Base-by-base conservation (phyloP, 2,329 filamentous ascomycete species). In the Fusarium mundagurra region DNA sequence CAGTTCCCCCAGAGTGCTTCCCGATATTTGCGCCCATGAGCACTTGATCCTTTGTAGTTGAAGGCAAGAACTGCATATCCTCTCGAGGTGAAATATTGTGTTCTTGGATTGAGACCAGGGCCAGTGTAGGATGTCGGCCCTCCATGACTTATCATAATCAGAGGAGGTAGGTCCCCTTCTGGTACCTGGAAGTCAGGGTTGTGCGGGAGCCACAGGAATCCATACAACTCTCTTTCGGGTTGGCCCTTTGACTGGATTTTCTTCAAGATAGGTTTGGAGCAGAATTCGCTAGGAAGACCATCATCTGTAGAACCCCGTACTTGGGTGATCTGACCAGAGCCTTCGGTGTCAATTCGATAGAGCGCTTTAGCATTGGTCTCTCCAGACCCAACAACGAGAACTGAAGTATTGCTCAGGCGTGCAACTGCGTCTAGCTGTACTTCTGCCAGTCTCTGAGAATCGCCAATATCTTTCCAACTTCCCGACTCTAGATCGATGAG, bases 71-170 rank as follows among this genome's bases (percentile, higher is more conserved):
- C 85, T 3, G 87, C 87, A 62, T 86, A 90, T 8, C 88, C 88
- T 18, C 88, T 82, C 8, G 87, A 86, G 0, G 87, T 89, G 73
- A 85, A 88, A 74, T 87, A 89, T 74, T 90, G 88, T 7, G 81
- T 82, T 27, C 80, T 77, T 12, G 88, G 78, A 18, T 81, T 79
- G 1, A 90, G 80, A 0, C 86, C 86, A 0, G 85, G 83, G 1
- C 83, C 80, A 1, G 79, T 81, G 60, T 85, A 83, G 3, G 80
- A 79, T 1, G 85, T 89, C n/a, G 84, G 88, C 0, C 88, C 88
- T 10, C 88, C 88, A 41, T 90, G 88, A 1, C 85, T 82, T 6
- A 79, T 81, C 53, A 89, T 81, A 31, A 90, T 85, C 3, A 89
- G 80, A 2, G 88, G 87, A 3, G 87, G 88, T 1, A 83, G 81